Conservation (phyloP, 805 yeast species). For the Peterozyma xylosa region DNA sequence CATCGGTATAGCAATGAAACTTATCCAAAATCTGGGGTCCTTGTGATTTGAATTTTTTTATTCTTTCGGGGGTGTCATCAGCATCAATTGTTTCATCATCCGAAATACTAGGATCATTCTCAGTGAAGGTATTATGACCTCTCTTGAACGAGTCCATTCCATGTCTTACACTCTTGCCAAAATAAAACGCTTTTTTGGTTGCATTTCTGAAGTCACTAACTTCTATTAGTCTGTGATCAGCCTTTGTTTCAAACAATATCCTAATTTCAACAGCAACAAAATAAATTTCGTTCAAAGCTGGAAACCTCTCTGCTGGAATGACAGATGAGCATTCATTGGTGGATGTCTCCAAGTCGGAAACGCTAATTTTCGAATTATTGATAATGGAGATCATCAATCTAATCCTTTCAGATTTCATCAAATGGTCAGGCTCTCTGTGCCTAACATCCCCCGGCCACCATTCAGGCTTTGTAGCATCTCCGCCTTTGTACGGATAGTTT, state of each 20-base stretch:
- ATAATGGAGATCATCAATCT: constrained; percentile 35
- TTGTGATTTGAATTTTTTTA: background rate
- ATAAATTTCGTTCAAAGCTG: constrained; percentile 1
- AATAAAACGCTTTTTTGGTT: background rate
- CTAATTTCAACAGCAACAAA: background rate
- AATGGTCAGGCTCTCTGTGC: constrained; percentile 72
- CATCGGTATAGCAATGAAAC: background rate
- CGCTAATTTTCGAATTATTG: constrained; percentile 8
- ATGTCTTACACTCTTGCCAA: background rate
- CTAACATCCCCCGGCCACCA: constrained; percentile 66
- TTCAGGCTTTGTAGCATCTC: constrained; percentile 40
- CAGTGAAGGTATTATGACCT: background rate
- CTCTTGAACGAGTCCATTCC: background rate
- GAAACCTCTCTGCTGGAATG: background rate
- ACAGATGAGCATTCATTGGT: background rate
- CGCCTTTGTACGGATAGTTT: constrained; percentile 50
- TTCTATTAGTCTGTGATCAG: background rate
- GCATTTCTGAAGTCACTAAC: background rate
- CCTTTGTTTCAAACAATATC: background rate
- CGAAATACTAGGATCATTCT: background rate
- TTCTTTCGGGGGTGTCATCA: background rate
- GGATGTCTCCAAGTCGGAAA: background rate
- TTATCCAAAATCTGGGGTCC: background rate
- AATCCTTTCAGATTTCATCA: constrained; percentile 51
- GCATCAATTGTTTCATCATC: background rate